These are phyloP conservation scores for Exsudoporus frostii DNA, from an alignment of 768 basidiomycete species.

Conservation along the genomic window DNA sequence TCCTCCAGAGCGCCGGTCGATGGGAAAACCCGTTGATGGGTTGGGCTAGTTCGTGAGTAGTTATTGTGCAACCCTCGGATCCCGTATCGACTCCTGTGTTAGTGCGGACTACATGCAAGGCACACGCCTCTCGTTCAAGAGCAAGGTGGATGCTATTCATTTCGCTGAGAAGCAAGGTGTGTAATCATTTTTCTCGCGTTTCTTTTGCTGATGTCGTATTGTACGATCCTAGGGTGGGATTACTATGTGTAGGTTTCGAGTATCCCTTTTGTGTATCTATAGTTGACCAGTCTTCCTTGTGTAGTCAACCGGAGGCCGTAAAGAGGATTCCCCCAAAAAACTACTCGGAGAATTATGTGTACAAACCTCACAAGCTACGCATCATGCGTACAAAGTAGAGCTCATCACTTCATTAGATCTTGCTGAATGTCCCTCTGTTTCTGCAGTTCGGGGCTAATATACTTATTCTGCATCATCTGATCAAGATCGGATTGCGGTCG, in stretches of 20 bases:
- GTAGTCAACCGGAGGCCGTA: slow-evolving; percentile 55
- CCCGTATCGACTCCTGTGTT: not conserved
- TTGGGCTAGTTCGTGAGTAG: slow-evolving; percentile 88
- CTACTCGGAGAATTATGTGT: slow-evolving; percentile 89
- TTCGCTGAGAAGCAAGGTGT: slow-evolving; percentile 96
- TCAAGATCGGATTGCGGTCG: not conserved
- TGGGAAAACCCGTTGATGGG: slow-evolving; percentile 99
- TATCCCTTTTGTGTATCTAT: not conserved
- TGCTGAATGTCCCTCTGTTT: not conserved
- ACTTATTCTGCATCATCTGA: not conserved
- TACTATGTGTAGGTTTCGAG: slow-evolving; percentile 74
- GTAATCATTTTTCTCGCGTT: slow-evolving; percentile 10
- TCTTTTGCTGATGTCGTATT: not conserved
- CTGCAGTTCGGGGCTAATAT: not conserved
- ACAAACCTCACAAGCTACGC: slow-evolving; percentile 74
- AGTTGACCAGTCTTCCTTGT: slow-evolving; percentile 4
- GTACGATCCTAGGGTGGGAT: slow-evolving; percentile 70
- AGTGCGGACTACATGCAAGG: slow-evolving; percentile 98
- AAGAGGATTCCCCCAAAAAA: slow-evolving; percentile 81
- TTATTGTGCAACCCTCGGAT: not conserved
- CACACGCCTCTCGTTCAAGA: slow-evolving; percentile 76
- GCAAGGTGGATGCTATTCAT: slow-evolving; percentile 87
- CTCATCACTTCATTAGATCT: slow-evolving; percentile 4
- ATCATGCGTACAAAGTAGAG: slow-evolving; percentile 89
- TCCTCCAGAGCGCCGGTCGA: slow-evolving; percentile 80